A percentile compares a stretch with the other conserved stretches of the same genome.
Conservation (phyloP, 2,329 filamentous ascomycete species). For the Colletotrichum melonis region DNA sequence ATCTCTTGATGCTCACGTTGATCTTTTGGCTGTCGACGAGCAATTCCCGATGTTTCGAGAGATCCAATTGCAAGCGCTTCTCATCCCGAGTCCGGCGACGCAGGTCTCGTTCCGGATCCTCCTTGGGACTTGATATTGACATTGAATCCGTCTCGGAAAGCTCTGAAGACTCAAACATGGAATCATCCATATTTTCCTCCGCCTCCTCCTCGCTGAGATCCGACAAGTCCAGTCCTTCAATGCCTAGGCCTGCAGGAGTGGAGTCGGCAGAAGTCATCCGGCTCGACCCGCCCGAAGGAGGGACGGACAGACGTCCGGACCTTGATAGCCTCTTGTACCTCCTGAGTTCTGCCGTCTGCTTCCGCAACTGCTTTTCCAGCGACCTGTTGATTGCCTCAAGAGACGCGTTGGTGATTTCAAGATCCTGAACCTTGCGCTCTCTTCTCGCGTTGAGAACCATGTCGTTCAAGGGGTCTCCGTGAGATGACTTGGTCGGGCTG, state of each 20-base stretch:
- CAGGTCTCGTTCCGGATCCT: conserved; percentile 52
- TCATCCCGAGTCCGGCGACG: conserved; percentile 80
- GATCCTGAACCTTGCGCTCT: conserved; percentile 93
- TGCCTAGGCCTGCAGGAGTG: conserved; percentile 54
- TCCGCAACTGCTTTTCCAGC: conserved; percentile 88
- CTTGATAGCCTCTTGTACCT: conserved; percentile 88
- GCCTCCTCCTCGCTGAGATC: conserved; percentile 63
- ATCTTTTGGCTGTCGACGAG: conserved; percentile 93
- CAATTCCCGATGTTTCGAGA: conserved; percentile 89
- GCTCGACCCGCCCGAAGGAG: conserved; percentile 52
- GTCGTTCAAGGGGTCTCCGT: conserved; percentile 74
- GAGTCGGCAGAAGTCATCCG: conserved; percentile 55
- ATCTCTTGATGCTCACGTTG: conserved; percentile 92
- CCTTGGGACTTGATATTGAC: conserved; percentile 46
- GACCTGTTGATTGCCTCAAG: conserved; percentile 95
- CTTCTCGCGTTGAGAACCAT: conserved; percentile 88
- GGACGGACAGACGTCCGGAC: conserved; percentile 77
- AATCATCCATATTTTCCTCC: conserved; percentile 59
- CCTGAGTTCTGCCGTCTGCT: conserved; percentile 89
- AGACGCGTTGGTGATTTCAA: conserved; percentile 97
- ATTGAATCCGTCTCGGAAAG: conserved; percentile 55
- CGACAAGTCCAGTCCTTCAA: conserved; percentile 58
- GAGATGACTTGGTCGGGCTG: conserved; percentile 69
- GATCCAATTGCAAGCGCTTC: conserved; percentile 83
- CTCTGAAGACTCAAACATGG: conserved; percentile 45